Evolutionary conservation across 1,284 basidiomycete genomes (phyloP), one percentile per base, ranked within the genome.

Genomic region (Boletellus dicymbophilus): DNA sequence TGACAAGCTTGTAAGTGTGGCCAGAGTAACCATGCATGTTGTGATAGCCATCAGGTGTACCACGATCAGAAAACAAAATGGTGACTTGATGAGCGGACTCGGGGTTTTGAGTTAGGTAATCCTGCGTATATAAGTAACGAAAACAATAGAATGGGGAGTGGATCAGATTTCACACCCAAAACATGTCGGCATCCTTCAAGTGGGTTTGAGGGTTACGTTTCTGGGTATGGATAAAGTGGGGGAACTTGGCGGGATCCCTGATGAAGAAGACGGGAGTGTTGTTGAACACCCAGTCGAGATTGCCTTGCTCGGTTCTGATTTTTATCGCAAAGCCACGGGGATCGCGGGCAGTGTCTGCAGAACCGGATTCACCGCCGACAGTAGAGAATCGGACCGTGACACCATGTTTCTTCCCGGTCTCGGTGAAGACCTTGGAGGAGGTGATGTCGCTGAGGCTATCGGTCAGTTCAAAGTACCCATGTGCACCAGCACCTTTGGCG

Each of bases 221-320:
- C 72, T 95, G 92, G 30, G 93, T 94, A 77, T 96, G 94, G 62
- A 96, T 95, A 75, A 97, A 95, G 75, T 93, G 84, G n/a, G 88
- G 84, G 79, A 90, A 90, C 70, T 91, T 91, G 65, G 85, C 78
- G 13, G 89, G 86, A 61, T 91, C 89, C 51, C 87, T 82, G 60
- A 94, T 81, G 78, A 93, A 93, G 79, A 94, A 94, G 54, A 93
- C 82, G 39, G 91, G 91, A 2, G 90, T 95, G 76, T 95, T 94
- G 78, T 95, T 94, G 75, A 88, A 88, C 37, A 95, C 93, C 80
- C 87, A 91, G 69, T 96, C 93, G 74, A 86, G 85, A 77, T 90
- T 95, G 30, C 95, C 95, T 66, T 97, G 82, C 25, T 88, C 81
- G 0, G 95, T 95, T 69, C 81, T 85, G 58, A 98, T 77, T 78